Evolutionary conservation across 2,329 filamentous ascomycete species (phyloP).

Genomic region (Microdochium paspali): DNA sequence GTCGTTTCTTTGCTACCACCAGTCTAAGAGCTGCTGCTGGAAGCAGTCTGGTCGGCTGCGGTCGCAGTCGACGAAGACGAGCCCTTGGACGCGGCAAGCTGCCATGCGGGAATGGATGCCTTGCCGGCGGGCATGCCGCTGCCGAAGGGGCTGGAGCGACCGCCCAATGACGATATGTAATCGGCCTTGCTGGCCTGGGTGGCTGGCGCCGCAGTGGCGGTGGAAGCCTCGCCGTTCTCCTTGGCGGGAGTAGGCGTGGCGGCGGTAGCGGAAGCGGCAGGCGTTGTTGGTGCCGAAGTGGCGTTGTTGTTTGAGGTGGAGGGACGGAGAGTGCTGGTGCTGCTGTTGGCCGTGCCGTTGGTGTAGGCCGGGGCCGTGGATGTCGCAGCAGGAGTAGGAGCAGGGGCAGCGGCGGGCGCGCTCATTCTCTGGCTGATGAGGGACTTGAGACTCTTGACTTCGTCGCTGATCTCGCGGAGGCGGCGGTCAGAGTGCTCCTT

Average conservation of each 20-base stretch:
- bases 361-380: constrained; percentile 1
- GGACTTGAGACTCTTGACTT: constrained; percentile 88
- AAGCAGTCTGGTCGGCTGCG: constrained; percentile 1
- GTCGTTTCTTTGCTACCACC: constrained; percentile 7
- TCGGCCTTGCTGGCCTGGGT: constrained; percentile 15
- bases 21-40: constrained; percentile 10
- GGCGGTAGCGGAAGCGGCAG: constrained; percentile 9
- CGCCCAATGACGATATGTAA: constrained; percentile 23
- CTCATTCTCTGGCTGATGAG: constrained; percentile 61
- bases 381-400: constrained; percentile 11
- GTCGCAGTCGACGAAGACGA: too few relatives aligned
- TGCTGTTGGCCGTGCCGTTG: constrained; percentile 2
- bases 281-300: constrained; percentile 5
- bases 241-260: constrained; percentile 9
- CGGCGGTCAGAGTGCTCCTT: constrained; percentile 75
- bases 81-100: constrained; percentile 56
- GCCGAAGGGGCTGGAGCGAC: constrained; percentile 36
- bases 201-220: constrained; percentile 22
- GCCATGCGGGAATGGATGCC: constrained; percentile 72
- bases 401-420: constrained; percentile 17
- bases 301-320: constrained; percentile 6
- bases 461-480: constrained; percentile 74
- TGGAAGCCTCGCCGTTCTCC: constrained; percentile 18
- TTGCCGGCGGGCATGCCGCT: constrained; percentile 39
- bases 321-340: background rate